Percentiles rank a stretch among this genome's conserved stretches.
Evolutionary conservation across 495 filamentous ascomycete species (phyloP).

Genomic region (Hyaloscypha finlandica): DNA sequence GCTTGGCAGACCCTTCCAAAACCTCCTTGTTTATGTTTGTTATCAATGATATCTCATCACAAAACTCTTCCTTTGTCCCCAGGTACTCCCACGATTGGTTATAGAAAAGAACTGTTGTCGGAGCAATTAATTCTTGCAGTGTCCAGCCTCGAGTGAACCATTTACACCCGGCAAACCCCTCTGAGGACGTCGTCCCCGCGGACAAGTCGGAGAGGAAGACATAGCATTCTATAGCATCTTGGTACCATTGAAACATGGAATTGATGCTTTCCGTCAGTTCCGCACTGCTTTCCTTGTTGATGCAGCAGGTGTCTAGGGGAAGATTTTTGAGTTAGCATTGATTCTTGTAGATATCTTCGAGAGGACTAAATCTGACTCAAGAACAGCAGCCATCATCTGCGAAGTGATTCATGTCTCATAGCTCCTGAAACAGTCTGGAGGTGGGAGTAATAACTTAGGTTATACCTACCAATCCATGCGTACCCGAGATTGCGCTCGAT

Average conservation of each 20-base stretch:
- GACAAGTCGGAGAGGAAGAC: constrained; percentile 12
- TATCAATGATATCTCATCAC: not conserved
- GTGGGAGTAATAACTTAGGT: too few relatives aligned
- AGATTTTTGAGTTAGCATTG: too few relatives aligned
- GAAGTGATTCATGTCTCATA: too few relatives aligned
- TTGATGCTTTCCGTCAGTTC: constrained; percentile 25
- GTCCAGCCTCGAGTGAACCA: not conserved
- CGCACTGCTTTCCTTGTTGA: constrained; percentile 27
- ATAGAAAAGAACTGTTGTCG: not conserved
- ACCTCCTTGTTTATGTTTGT: not conserved
- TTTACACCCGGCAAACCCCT: constrained; percentile 26
- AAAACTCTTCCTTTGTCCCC: not conserved
- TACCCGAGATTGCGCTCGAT: constrained; percentile 25
- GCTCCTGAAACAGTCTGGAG: too few relatives aligned
- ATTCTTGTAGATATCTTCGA: too few relatives aligned
- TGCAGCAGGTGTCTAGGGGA: constrained; percentile 41
- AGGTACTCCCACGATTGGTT: not conserved
- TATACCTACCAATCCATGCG: constrained; percentile 34
- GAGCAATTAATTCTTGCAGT: not conserved
- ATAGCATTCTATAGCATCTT: constrained; percentile 19
- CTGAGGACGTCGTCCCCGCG: constrained; percentile 1
- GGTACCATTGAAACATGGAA: constrained; percentile 32
- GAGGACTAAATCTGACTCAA: too few relatives aligned
- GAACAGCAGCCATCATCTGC: too few relatives aligned
- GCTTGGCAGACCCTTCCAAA: not conserved